phyloP scores from a whole-genome alignment of 352 stramenopile species.

The Pythium angustatum region DNA sequence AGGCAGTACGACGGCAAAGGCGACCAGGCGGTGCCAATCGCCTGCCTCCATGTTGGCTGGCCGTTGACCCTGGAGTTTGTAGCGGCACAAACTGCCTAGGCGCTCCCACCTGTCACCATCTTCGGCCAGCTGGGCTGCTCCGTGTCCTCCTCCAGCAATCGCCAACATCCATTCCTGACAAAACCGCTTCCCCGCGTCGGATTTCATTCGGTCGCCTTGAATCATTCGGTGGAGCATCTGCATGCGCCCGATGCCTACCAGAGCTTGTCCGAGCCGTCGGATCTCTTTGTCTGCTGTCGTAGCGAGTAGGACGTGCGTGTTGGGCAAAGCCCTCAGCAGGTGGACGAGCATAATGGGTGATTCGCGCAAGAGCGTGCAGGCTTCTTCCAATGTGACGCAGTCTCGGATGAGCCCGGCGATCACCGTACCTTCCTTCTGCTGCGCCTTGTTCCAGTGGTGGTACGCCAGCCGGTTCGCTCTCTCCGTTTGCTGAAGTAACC shows the following conservation, averaged over 20 bases:
- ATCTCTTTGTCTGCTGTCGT: not conserved
- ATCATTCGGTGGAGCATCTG: not conserved
- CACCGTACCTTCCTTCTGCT: not conserved
- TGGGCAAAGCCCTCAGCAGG: not conserved
- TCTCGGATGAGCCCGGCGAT: not conserved
- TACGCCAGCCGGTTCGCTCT: not conserved
- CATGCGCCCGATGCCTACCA: not conserved
- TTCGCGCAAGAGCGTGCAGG: not conserved
- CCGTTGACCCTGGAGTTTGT: not conserved
- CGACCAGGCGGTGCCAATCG: not conserved
- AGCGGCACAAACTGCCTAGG: not conserved
- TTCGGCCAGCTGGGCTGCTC: not conserved
- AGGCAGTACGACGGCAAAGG: not conserved
- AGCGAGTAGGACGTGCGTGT: not conserved
- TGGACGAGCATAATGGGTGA: not conserved
- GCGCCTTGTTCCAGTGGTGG: not conserved
- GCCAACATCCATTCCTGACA: not conserved
- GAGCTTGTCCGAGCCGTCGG: not conserved
- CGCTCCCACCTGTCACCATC: not conserved
- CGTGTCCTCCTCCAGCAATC: not conserved
- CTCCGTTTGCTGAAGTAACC: not conserved
- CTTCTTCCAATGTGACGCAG: not conserved
- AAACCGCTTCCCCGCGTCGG: not conserved
- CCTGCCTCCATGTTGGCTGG: not conserved
- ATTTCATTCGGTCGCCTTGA: not conserved